Percentiles rank a stretch among this genome's conserved stretches.
phyloP scores from a whole-genome alignment of 345 rosid genomes.

The Gossypium herbaceum region DNA sequence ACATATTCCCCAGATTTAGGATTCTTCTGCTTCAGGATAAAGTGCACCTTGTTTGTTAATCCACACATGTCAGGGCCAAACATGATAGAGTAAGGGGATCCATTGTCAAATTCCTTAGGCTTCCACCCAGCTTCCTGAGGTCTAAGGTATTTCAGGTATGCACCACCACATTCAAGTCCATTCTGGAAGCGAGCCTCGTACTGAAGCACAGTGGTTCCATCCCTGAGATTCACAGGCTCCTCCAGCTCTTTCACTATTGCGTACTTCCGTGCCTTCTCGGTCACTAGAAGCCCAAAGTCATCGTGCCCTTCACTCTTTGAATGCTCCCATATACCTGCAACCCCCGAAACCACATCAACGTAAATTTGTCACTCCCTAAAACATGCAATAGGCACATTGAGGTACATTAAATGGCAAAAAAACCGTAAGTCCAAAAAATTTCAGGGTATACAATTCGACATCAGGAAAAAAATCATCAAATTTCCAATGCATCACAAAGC shows the following conservation, averaged over 20 bases:
- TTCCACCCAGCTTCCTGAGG: constrained; percentile 78
- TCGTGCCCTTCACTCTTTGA: constrained; percentile 77
- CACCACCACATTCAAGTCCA: constrained; percentile 91
- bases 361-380: not conserved
- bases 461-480: not conserved
- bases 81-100: constrained; percentile 80
- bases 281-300: constrained; percentile 79
- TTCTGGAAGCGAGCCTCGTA: constrained; percentile 73
- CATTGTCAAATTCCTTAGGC: constrained; percentile 56
- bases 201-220: constrained; percentile 64
- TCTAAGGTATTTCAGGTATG: constrained; percentile 69
- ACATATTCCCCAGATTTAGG: constrained; percentile 76
- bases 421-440: not conserved
- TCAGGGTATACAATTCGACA: not conserved
- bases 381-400: not conserved
- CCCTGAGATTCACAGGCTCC: constrained; percentile 53
- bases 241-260: constrained; percentile 75
- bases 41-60: constrained; percentile 80
- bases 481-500: not conserved
- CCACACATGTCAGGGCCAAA: constrained; percentile 94
- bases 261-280: constrained; percentile 72
- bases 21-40: constrained; percentile 81
- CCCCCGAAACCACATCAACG: constrained; percentile 4
- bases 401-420: no score
- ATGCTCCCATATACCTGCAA: constrained; percentile 73